Conservation (phyloP, 768 basidiomycete genomes). For the Podaxis sp. region DNA sequence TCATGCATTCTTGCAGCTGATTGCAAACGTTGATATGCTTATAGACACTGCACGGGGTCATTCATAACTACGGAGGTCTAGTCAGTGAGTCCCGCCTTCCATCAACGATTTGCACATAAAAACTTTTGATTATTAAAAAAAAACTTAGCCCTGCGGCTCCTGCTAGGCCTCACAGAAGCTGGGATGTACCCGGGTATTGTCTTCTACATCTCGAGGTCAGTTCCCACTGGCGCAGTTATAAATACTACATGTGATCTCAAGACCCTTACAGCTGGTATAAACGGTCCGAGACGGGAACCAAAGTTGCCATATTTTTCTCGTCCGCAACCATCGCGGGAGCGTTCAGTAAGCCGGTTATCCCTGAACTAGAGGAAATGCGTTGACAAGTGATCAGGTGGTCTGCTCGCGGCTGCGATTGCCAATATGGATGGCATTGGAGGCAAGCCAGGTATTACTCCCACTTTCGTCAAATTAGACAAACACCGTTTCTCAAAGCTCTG, state of each 20-base stretch:
- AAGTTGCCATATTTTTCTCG: constrained; percentile 76
- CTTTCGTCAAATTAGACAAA: constrained; percentile 33
- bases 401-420: constrained; percentile 63
- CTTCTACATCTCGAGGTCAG: constrained; percentile 61
- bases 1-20: not conserved
- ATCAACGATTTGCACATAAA: not conserved
- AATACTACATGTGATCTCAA: not conserved
- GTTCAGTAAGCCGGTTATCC: constrained; percentile 48
- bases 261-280: constrained; percentile 68
- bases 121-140: not conserved
- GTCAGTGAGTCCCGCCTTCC: constrained; percentile 41
- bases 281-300: constrained; percentile 69
- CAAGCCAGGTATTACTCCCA: constrained; percentile 44
- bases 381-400: constrained; percentile 43
- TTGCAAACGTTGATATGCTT: not conserved
- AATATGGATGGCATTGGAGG: constrained; percentile 73
- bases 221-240: not conserved
- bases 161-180: constrained; percentile 68
- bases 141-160: constrained; percentile 50
- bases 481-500: not conserved
- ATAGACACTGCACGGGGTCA: constrained; percentile 64
- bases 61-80: constrained; percentile 60
- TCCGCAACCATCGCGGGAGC: constrained; percentile 80
- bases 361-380: not conserved
- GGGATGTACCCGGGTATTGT: constrained; percentile 56